phyloP scores from a whole-genome alignment of 1,139 yeast genomes.

The Candida sojae region DNA sequence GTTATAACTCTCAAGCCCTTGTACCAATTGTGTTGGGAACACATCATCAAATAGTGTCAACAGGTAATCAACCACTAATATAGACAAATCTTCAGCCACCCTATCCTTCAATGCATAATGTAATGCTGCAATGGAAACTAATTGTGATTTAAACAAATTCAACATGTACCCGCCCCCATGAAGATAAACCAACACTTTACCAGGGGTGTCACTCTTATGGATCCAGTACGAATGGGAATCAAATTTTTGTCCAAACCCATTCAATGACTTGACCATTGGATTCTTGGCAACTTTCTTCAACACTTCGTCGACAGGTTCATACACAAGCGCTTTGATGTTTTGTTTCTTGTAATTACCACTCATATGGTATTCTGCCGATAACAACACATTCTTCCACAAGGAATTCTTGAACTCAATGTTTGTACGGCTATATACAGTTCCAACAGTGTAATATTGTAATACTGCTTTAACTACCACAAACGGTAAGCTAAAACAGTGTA shows the following conservation, averaged over 20 bases:
- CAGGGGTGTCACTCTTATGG: constrained; percentile 12
- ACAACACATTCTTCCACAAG: constrained; percentile 30
- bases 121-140: constrained; percentile 24
- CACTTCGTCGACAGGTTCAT: constrained; percentile 14
- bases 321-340: constrained; percentile 14
- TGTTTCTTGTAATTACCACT: constrained; percentile 20
- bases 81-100: constrained; percentile 22
- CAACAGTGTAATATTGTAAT: constrained; percentile 31
- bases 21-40: constrained; percentile 44
- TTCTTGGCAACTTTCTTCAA: constrained; percentile 11
- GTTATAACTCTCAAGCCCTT: constrained; percentile 30
- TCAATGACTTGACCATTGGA: constrained; percentile 14
- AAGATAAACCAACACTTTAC: constrained; percentile 18
- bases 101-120: constrained; percentile 24
- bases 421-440: constrained; percentile 33
- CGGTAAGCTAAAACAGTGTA: too few relatives aligned
- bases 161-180: constrained; percentile 51
- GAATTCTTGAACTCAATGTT: constrained; percentile 30
- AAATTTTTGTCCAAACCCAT: constrained; percentile 27
- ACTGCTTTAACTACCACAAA: constrained; percentile 19
- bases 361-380: constrained; percentile 28
- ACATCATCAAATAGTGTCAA: constrained; percentile 22
- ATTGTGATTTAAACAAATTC: constrained; percentile 29
- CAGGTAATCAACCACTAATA: constrained; percentile 42
- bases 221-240: constrained; percentile 30